A percentile compares a stretch with the other conserved stretches of the same genome.
phyloP scores from a whole-genome alignment of 2,329 filamentous ascomycete genomes.

The Ceratocystis papillata region DNA sequence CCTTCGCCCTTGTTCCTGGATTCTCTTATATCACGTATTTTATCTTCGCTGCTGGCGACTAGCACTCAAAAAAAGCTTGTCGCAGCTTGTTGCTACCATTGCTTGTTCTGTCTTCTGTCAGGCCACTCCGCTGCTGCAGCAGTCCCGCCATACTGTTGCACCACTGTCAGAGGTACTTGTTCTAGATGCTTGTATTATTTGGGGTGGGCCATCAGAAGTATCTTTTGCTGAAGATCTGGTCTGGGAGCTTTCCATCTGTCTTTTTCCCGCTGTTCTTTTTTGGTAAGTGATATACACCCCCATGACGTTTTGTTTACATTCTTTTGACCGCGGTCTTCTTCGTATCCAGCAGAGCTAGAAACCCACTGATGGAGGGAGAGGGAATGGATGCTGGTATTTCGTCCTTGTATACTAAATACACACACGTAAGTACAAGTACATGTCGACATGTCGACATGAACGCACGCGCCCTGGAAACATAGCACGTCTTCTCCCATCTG shows the following conservation, averaged over 20 bases:
- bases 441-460: background rate
- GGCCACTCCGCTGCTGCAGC: background rate
- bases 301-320: slow-evolving; percentile 2
- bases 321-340: background rate
- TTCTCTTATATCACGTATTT: background rate
- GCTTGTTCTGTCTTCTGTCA: background rate
- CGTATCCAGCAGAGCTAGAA: background rate
- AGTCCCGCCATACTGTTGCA: background rate
- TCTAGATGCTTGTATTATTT: background rate
- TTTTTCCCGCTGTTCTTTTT: background rate
- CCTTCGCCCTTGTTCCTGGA: slow-evolving; percentile 3
- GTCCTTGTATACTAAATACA: background rate
- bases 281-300: background rate
- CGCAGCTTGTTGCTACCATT: background rate
- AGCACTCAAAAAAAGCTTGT: background rate
- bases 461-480: background rate
- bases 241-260: background rate
- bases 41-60: background rate
- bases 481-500: no score
- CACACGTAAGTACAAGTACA: background rate
- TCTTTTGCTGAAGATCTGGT: slow-evolving; percentile 2
- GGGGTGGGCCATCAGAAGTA: background rate
- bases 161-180: slow-evolving; percentile 5
- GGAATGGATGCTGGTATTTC: background rate
- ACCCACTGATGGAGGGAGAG: background rate